phyloP scores from a whole-genome alignment of 1,139 yeast genomes.

The Hansenula sp. region DNA sequence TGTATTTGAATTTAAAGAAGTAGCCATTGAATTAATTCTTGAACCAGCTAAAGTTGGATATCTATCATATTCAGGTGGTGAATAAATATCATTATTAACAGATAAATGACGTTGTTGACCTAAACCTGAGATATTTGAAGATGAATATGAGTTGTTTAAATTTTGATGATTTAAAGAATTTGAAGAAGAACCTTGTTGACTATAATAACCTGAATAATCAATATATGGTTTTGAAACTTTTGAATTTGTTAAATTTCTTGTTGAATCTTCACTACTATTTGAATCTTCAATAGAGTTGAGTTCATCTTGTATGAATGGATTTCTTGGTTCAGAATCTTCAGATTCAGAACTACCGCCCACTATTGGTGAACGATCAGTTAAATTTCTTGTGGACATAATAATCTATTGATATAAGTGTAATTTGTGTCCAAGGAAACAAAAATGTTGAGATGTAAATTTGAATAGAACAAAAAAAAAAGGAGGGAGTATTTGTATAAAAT shows the following conservation, averaged over 20 bases:
- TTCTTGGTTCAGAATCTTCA: constrained; percentile 18
- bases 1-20: constrained; percentile 29
- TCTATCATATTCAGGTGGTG: constrained; percentile 54
- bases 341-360: constrained; percentile 16
- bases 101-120: constrained; percentile 11
- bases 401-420: no score
- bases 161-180: constrained; percentile 12
- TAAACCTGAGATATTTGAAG: constrained; percentile 17
- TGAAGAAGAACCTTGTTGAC: constrained; percentile 39
- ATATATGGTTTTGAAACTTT: constrained; percentile 32
- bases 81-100: constrained; percentile 21
- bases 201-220: constrained; percentile 42
- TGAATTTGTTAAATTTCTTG: constrained; percentile 16
- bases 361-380: constrained; percentile 24
- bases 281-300: constrained; percentile 18
- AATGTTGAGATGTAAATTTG: no score
- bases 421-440: neutral
- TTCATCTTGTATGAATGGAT: constrained; percentile 22
- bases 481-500: no score
- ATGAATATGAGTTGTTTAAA: constrained; percentile 16
- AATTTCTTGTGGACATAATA: constrained; percentile 24
- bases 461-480: no score
- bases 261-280: constrained; percentile 20
- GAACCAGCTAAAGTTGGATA: constrained; percentile 51
- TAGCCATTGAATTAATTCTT: constrained; percentile 39